Evolutionary conservation across 257 asterid genomes (phyloP), one percentile per base, ranked within the genome.

Genomic region (Scutellaria baicalensis): DNA sequence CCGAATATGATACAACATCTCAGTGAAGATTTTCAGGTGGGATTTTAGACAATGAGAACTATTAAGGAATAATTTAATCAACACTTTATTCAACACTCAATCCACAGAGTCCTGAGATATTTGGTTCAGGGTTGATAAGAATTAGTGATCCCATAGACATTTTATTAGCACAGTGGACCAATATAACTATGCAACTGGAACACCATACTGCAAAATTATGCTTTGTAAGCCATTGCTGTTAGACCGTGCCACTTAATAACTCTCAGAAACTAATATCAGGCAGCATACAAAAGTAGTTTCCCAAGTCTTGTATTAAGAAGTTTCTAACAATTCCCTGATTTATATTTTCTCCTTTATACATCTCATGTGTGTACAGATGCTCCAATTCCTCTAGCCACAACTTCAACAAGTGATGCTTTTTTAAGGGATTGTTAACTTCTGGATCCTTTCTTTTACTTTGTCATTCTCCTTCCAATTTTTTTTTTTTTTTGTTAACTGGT

Each of bases 241-340:
- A 48, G 58, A 23, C 18, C n/a, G 33, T 9, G 47, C 16, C 31
- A 47, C 21, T 12, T 9, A 52, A 27, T 27, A 67, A 11, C 21
- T 31, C n/a, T 33, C 6, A 13, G 6, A 13, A 59, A 27, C 10
- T 5, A n/a, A 18, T 17, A 8, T 27, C 16, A 68, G 21, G 17
- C 54, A 40, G 48, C 49, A 70, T 27, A 51, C 71, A 48, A 13
- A 54, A 64, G 55, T 64, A 35, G 21, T 59, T 31, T 59, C 69
- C 20, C 12, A 59, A 36, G 27, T 55, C 43, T 64, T 10, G 21
- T 52, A 45, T 8, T 23, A 69, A 14, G 42, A 54, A 63, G 17
- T 36, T 40, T 1, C 21, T 5, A 13, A 57, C 9, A 23, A 27
- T 57, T 38, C 31, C 35, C 47, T 18, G 20, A 39, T 2, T 54